A percentile compares a stretch with the other conserved stretches of the same genome.
Evolutionary conservation across 1,139 yeast genomes (phyloP).

Genomic region (Nadsonia starkeyi-henricii): DNA sequence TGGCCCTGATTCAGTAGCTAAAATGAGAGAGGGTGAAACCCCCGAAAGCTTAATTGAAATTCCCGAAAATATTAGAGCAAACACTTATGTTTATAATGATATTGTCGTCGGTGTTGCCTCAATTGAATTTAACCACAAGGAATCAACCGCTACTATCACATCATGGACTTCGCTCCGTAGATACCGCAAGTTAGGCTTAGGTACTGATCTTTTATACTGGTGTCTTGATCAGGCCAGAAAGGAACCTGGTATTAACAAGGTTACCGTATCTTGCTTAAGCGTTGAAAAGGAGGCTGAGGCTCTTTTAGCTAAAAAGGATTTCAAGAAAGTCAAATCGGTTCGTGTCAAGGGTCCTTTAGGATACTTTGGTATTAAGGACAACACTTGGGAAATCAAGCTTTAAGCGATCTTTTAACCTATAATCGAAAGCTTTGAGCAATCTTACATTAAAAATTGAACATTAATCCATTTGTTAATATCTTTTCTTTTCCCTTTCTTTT

Average conservation of each 20-base stretch:
- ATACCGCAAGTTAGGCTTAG: slow-evolving; percentile 16
- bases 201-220: slow-evolving; percentile 13
- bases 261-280: slow-evolving; percentile 7
- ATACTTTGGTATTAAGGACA: slow-evolving; percentile 1
- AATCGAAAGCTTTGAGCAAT: too few species aligned
- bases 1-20: not conserved
- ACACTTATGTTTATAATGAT: slow-evolving; percentile 12
- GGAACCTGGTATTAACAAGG: slow-evolving; percentile 6
- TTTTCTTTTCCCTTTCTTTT: too few species aligned
- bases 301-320: slow-evolving; percentile 9
- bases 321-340: slow-evolving; percentile 7
- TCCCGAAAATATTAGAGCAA: slow-evolving; percentile 5
- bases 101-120: slow-evolving; percentile 11
- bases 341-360: slow-evolving; percentile 6
- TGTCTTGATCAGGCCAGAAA: slow-evolving; percentile 9
- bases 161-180: slow-evolving; percentile 15
- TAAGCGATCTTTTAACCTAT: not conserved
- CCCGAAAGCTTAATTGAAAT: not conserved
- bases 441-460: too few species aligned
- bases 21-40: not conserved
- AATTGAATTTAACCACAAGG: slow-evolving; percentile 6
- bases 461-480: too few species aligned
- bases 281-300: slow-evolving; percentile 10
- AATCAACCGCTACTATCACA: slow-evolving; percentile 10
- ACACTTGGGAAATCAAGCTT: not conserved